A percentile compares a stretch with the other conserved stretches of the same genome.
Evolutionary conservation across 106 monocot genomes (phyloP).

Genomic region (Agapanthus africanus): DNA sequence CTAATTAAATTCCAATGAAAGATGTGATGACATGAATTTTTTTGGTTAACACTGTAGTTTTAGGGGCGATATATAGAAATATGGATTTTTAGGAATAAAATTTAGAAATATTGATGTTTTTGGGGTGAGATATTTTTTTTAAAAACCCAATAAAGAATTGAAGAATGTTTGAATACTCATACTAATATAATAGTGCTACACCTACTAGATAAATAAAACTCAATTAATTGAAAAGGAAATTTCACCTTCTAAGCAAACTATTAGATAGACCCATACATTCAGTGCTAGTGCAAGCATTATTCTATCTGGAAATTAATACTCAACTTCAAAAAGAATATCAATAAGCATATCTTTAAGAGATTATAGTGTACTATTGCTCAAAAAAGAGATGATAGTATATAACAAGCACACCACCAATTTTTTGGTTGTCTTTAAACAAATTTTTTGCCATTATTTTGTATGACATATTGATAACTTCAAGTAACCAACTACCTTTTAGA

Average conservation of each 20-base stretch:
- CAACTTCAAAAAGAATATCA: neutral
- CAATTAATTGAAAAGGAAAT: neutral
- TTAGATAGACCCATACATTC: neutral
- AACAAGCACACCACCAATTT: neutral
- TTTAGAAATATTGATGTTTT: too few relatives aligned
- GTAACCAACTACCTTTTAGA: neutral
- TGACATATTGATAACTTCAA: neutral
- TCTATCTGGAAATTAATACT: neutral
- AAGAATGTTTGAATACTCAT: neutral
- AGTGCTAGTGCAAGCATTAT: neutral
- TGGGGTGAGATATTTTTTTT: too few relatives aligned
- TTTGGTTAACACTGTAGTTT: too few relatives aligned
- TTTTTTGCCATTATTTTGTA: too few relatives aligned
- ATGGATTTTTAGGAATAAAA: too few relatives aligned
- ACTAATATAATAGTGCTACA: neutral
- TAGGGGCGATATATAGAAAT: too few relatives aligned
- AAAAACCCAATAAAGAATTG: too few relatives aligned
- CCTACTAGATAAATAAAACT: conserved; percentile 8
- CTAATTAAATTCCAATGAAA: too few relatives aligned
- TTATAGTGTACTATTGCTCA: neutral
- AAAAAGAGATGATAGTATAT: neutral
- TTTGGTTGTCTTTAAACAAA: neutral
- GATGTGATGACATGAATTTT: too few relatives aligned
- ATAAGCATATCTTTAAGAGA: neutral
- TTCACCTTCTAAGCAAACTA: neutral